Conservation (phyloP, 495 filamentous ascomycete species). For the Ramalina peruviana region DNA sequence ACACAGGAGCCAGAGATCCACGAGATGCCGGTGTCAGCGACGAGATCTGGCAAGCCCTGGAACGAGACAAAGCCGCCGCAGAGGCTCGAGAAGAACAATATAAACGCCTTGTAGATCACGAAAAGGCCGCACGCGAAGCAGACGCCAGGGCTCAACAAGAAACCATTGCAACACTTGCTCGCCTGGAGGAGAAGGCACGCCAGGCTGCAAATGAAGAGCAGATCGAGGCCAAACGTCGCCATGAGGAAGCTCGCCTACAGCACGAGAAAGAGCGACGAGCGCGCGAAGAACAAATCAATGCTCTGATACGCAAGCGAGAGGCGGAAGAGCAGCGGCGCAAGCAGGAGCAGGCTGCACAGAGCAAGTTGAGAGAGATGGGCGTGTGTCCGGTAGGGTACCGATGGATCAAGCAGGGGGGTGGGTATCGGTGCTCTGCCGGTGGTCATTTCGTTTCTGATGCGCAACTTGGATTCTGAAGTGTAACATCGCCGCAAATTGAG, state of each 20-base stretch:
- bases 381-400: conserved; percentile 33
- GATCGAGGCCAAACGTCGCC: background rate
- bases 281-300: background rate
- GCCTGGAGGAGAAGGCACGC: background rate
- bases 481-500: too few species aligned
- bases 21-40: conserved; percentile 47
- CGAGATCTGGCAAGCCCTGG: conserved; percentile 45
- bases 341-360: conserved; percentile 29
- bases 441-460: conserved; percentile 31
- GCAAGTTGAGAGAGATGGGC: conserved; percentile 35
- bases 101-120: background rate
- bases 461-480: conserved; percentile 10
- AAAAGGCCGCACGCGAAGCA: background rate
- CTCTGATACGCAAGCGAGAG: conserved; percentile 18
- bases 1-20: background rate
- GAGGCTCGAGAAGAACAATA: background rate
- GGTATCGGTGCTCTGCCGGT: conserved; percentile 42
- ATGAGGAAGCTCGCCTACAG: conserved; percentile 1
- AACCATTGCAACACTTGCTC: background rate
- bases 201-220: background rate
- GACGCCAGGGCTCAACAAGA: background rate
- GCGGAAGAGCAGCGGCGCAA: conserved; percentile 13
- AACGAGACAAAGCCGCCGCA: conserved; percentile 29
- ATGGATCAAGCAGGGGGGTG: conserved; percentile 39
- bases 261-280: background rate